These are phyloP conservation scores for Geranium rotundifolium DNA, from an alignment of 345 rosid species.

Conservation along the genomic window DNA sequence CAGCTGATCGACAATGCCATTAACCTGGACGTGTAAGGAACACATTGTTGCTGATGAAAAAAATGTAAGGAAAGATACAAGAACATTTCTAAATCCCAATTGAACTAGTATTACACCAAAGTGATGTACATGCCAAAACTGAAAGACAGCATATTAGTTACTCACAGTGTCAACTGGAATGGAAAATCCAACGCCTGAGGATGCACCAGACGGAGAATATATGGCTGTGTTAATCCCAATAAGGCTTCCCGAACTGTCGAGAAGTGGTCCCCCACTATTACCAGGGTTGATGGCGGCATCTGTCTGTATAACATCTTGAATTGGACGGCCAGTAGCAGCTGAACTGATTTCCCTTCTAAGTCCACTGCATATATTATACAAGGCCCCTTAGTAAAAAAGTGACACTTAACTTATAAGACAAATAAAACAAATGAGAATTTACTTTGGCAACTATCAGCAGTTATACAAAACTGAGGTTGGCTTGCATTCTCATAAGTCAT, in stretches of 20 bases:
- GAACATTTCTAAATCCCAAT: no score
- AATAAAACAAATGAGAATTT: background rate
- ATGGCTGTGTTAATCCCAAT: slow-evolving; percentile 95
- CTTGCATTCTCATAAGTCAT: background rate
- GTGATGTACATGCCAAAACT: no score
- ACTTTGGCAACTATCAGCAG: no score
- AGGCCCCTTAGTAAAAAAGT: slow-evolving; percentile 8
- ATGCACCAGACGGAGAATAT: slow-evolving; percentile 98
- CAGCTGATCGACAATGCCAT: slow-evolving; percentile 83
- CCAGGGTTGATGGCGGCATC: slow-evolving; percentile 99
- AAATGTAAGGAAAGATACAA: no score
- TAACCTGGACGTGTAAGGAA: slow-evolving; percentile 33
- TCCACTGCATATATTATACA: slow-evolving; percentile 42
- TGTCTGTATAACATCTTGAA: slow-evolving; percentile 97
- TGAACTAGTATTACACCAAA: no score
- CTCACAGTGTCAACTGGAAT: slow-evolving; percentile 97
- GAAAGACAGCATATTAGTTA: background rate
- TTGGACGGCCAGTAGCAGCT: slow-evolving; percentile 97
- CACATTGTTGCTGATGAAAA: no score
- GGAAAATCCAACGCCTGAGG: slow-evolving; percentile 95
- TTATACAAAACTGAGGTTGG: background rate
- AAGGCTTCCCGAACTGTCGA: slow-evolving; percentile 83
- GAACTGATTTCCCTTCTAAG: slow-evolving; percentile 92
- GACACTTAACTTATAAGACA: background rate
- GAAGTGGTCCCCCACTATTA: slow-evolving; percentile 93